Evolutionary conservation across 2,329 filamentous ascomycete genomes (phyloP), one percentile per base, ranked within the genome.

Genomic region (Nothomitra cinnamomea): DNA sequence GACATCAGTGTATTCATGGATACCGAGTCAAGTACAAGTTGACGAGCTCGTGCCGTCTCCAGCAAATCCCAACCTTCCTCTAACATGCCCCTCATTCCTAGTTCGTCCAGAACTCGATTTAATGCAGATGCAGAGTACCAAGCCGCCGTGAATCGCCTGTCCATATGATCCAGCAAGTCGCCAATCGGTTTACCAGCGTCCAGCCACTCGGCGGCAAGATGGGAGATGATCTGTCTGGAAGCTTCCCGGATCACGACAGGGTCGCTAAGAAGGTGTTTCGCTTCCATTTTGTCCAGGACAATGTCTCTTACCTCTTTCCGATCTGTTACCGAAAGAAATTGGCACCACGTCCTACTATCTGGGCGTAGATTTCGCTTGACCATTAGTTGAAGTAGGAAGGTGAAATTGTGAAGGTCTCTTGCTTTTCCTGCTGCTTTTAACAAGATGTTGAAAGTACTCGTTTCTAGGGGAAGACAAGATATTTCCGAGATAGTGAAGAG

Each of bases 361-460:
- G 71, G 70, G 1, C 56, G 58, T 50, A 73, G 58, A 1, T 65
- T 59, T 52, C 63, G 56, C 50, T 60, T 57, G 25, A 63, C 56
- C 70, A 74, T 73, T 12, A 62, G 55, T 22, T 60, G 52, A 17
- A 74, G 56, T 19, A 70, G 59, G 24, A 61, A 60, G 6, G 62
- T 62, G 52, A 73, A 73, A 15, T 61, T 60, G 12, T 56, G 58
- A n/a, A 69, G 57, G 58, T 73, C 65, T 51, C 66, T 64, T 21
- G 59, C 60, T 50, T 60, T 61, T 12, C 69, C 69, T 24, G 66
- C 62, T 21, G 61, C 61, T 42, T 60, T 59, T 40, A 75, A 57
- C 51, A 74, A 59, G 45, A 72, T 67, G 51, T 73, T 73, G 57
- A 68, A 72, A 4, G 68, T 69, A 40, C 70, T 66, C 3, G 64